Percentiles rank a stretch among this genome's conserved stretches.
Conservation (phyloP, 2,329 filamentous ascomycete genomes). For the Pyrenochaeta sp. region DNA sequence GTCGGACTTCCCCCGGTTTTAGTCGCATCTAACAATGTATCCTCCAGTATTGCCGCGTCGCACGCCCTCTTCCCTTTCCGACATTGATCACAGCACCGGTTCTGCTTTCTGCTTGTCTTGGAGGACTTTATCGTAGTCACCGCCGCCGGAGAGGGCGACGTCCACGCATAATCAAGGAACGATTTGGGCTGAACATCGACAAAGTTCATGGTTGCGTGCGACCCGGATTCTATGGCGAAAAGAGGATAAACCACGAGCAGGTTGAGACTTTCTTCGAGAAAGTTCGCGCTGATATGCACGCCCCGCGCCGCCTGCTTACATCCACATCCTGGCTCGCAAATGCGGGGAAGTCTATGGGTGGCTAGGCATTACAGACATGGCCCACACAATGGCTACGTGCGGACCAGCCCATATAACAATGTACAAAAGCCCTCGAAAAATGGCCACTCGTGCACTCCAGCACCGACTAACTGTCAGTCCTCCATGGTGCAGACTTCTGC, state of each 20-base stretch:
- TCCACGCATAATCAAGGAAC: slow-evolving; percentile 49
- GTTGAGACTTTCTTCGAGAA: slow-evolving; percentile 16
- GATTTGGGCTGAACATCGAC: slow-evolving; percentile 47
- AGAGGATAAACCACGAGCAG: slow-evolving; percentile 35
- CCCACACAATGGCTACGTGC: background rate
- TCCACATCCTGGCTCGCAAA: slow-evolving; percentile 28
- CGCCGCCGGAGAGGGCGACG: slow-evolving; percentile 37
- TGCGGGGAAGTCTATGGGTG: slow-evolving; percentile 40
- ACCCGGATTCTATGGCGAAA: slow-evolving; percentile 36
- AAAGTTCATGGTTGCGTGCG: slow-evolving; percentile 43
- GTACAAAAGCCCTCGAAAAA: background rate
- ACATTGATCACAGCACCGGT: slow-evolving; percentile 58
- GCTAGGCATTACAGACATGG: slow-evolving; percentile 4
- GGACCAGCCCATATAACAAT: background rate
- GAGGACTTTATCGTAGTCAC: slow-evolving; percentile 33
- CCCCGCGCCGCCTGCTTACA: slow-evolving; percentile 34
- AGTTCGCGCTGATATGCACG: slow-evolving; percentile 36
- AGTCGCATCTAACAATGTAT: slow-evolving; percentile 39
- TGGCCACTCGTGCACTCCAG: no score
- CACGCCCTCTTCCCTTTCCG: slow-evolving; percentile 57
- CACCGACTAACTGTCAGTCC: background rate
- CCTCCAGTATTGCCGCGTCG: slow-evolving; percentile 51
- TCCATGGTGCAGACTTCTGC: background rate
- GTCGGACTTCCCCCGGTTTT: slow-evolving; percentile 31
- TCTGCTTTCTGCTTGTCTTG: slow-evolving; percentile 51